Percentiles rank a stretch among this genome's conserved stretches.
Conservation (phyloP, 1,139 yeast species). For the Zygosaccharomyces pseudobailii region DNA sequence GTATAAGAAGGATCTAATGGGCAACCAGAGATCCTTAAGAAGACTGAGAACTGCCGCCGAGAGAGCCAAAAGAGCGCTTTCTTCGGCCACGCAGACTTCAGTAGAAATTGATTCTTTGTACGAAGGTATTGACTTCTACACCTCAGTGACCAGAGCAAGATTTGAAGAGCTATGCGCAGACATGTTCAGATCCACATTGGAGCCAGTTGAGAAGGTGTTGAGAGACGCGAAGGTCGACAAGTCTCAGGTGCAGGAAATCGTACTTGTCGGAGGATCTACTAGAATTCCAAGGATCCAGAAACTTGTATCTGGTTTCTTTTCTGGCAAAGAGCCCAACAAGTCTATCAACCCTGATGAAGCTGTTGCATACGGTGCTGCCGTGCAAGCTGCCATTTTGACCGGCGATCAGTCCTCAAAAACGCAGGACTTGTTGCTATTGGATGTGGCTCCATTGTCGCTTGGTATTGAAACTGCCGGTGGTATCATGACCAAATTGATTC, state of each 20-base stretch:
- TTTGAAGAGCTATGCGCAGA: slow-evolving; percentile 83
- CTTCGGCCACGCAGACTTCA: slow-evolving; percentile 78
- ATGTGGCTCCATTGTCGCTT: slow-evolving; percentile 88
- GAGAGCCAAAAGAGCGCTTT: slow-evolving; percentile 84
- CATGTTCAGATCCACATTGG: slow-evolving; percentile 74
- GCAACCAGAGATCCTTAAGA: slow-evolving; percentile 76
- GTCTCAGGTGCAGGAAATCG: slow-evolving; percentile 76
- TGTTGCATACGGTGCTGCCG: slow-evolving; percentile 72
- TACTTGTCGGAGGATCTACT: slow-evolving; percentile 87
- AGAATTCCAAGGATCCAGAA: slow-evolving; percentile 90
- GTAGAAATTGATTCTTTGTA: slow-evolving; percentile 78
- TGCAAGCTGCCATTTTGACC: slow-evolving; percentile 85
- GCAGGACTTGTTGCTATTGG: slow-evolving; percentile 82
- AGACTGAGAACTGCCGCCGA: slow-evolving; percentile 87
- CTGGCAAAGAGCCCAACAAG: slow-evolving; percentile 85
- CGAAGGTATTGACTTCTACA: slow-evolving; percentile 77
- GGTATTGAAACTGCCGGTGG: slow-evolving; percentile 99
- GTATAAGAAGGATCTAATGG: slow-evolving; percentile 65
- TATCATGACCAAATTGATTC: slow-evolving; percentile 94
- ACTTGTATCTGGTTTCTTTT: slow-evolving; percentile 77
- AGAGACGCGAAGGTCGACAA: slow-evolving; percentile 74
- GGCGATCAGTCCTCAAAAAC: slow-evolving; percentile 81
- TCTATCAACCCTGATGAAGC: slow-evolving; percentile 76
- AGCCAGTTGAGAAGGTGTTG: slow-evolving; percentile 79
- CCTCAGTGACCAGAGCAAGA: slow-evolving; percentile 82